Conservation (phyloP, 352 stramenopile species). For the Peronosclerospora sorghi region DNA sequence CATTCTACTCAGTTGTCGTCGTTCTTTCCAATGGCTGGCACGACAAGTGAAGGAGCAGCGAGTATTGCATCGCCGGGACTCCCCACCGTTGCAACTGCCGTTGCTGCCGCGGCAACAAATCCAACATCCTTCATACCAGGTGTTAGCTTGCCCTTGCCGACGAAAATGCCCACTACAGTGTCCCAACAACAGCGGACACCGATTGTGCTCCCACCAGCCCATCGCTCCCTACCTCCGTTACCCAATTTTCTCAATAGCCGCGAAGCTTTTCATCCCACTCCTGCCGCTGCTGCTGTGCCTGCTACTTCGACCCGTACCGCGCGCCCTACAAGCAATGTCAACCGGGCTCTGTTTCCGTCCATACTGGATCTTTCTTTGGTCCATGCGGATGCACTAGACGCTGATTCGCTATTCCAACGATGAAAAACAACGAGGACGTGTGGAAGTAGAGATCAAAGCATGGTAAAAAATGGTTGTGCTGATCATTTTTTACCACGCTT, state of each 20-base stretch:
- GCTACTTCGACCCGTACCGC: slow-evolving; percentile 5
- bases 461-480: no score
- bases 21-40: slow-evolving; percentile 19
- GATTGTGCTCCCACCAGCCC: slow-evolving; percentile 38
- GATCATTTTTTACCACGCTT: no score
- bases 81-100: slow-evolving; percentile 13
- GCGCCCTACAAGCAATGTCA: slow-evolving; percentile 9
- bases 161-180: slow-evolving; percentile 12
- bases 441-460: no score
- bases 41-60: slow-evolving; percentile 1
- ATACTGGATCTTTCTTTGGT: slow-evolving; percentile 28
- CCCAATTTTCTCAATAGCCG: slow-evolving; percentile 56
- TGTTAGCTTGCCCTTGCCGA: slow-evolving; percentile 22
- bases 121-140: slow-evolving; percentile 18
- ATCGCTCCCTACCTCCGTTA: slow-evolving; percentile 41
- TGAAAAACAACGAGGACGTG: no score
- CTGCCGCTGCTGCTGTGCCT: slow-evolving; percentile 7
- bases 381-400: slow-evolving; percentile 28
- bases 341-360: slow-evolving; percentile 33
- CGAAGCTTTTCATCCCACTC: slow-evolving; percentile 42
- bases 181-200: slow-evolving; percentile 25
- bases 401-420: slow-evolving; percentile 32
- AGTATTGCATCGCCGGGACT: slow-evolving; percentile 9
- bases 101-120: slow-evolving; percentile 13
- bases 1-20: slow-evolving; percentile 20